Conservation (phyloP, 169 alveolate species). For the Babesia ovis region DNA sequence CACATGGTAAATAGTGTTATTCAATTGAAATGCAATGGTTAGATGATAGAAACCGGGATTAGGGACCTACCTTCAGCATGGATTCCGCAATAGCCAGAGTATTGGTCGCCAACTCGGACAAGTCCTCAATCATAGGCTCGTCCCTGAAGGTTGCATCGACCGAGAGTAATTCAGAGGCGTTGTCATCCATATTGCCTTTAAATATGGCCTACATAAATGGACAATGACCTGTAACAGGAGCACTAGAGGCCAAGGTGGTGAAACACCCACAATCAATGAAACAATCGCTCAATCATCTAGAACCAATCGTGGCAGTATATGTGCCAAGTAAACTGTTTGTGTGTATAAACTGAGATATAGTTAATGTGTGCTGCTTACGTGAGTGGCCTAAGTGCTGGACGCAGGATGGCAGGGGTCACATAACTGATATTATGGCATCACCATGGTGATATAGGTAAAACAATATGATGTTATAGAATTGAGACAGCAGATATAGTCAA, state of each 20-base stretch:
- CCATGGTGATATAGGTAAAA: no score
- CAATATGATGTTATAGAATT: no score
- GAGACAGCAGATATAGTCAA: no score
- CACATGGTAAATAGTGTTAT: neutral
- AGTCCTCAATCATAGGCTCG: conserved; percentile 50
- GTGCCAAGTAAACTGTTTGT: no score
- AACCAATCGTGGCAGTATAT: neutral
- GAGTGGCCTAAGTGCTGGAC: neutral
- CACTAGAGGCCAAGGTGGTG: neutral
- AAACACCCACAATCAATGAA: neutral
- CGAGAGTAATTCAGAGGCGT: conserved; percentile 32
- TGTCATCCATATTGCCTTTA: conserved; percentile 39
- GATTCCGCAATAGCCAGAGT: conserved; percentile 49
- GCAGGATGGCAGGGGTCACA: neutral
- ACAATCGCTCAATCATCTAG: neutral
- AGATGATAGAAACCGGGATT: no score
- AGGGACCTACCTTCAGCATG: conserved; percentile 32
- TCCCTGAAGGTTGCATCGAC: conserved; percentile 51
- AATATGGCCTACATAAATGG: neutral
- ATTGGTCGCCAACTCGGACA: conserved; percentile 43
- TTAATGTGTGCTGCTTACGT: neutral
- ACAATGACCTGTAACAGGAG: neutral
- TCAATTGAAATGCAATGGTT: neutral
- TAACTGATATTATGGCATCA: no score
- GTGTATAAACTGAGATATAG: no score